Evolutionary conservation across 805 yeast species (phyloP).

Genomic region (Wickerhamomyces kurtzmanii): DNA sequence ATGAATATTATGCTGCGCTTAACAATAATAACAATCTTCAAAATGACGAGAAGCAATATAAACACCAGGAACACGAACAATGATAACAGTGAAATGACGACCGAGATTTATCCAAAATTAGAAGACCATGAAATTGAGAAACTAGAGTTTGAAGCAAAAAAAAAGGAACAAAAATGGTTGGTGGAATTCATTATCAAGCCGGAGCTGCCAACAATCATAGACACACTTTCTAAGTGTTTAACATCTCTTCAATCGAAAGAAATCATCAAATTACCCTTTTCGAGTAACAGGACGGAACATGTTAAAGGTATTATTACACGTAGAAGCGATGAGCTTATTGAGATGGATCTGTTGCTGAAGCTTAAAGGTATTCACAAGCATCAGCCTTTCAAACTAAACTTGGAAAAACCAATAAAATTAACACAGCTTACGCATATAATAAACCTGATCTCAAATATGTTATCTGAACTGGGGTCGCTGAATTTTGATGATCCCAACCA

Average conservation of each 20-base stretch:
- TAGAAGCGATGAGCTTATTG: conserved; percentile 40
- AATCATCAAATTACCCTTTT: conserved; percentile 46
- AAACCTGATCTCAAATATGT: conserved; percentile 18
- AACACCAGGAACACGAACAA: not conserved
- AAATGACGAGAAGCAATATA: not conserved
- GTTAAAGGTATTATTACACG: conserved; percentile 55
- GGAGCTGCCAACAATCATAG: conserved; percentile 35
- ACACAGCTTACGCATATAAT: conserved; percentile 29
- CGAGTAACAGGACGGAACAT: conserved; percentile 42
- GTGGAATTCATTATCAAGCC: conserved; percentile 36
- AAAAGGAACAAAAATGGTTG: conserved; percentile 34
- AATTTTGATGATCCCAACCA: conserved; percentile 4
- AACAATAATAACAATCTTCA: no score
- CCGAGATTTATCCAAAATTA: conserved; percentile 21
- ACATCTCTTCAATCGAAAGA: conserved; percentile 25
- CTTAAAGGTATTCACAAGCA: conserved; percentile 30
- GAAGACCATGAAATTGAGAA: conserved; percentile 8
- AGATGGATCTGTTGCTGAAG: conserved; percentile 30
- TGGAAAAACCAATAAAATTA: conserved; percentile 26
- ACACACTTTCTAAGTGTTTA: conserved; percentile 30
- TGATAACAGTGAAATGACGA: conserved; percentile 20
- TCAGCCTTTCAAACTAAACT: conserved; percentile 23
- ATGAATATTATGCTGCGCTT: no score
- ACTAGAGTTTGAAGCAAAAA: conserved; percentile 3
- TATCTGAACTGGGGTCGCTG: conserved; percentile 23